Percentiles rank a stretch among this genome's conserved stretches.
Conservation (phyloP, 768 basidiomycete genomes). For the Xerocomus spinulosus region DNA sequence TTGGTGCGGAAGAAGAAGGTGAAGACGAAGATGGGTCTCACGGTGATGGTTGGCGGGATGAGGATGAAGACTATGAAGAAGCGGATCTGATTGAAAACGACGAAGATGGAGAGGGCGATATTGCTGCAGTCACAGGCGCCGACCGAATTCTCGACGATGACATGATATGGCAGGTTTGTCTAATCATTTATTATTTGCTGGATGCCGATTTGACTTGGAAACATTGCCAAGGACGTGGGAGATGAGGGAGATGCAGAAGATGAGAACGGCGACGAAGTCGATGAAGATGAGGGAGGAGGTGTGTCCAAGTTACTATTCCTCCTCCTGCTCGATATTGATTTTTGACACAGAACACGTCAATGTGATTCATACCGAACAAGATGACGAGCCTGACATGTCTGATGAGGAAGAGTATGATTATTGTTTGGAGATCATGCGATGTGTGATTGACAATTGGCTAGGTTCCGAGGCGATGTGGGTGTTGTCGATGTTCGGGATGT, state of each 20-base stretch:
- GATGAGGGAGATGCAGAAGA: constrained; percentile 52
- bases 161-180: constrained; percentile 55
- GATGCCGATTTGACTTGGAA: constrained; percentile 8
- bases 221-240: constrained; percentile 45
- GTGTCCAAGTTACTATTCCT: background rate
- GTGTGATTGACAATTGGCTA: constrained; percentile 21
- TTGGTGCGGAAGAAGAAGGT: constrained; percentile 58
- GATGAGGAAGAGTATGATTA: constrained; percentile 60
- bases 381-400: constrained; percentile 58
- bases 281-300: constrained; percentile 27
- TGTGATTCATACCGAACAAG: constrained; percentile 59
- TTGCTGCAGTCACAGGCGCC: constrained; percentile 49
- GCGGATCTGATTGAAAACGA: constrained; percentile 61
- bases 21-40: constrained; percentile 50
- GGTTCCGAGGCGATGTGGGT: constrained; percentile 39
- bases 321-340: constrained; percentile 8
- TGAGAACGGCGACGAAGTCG: constrained; percentile 59
- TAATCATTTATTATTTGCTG: background rate
- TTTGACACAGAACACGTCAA: constrained; percentile 42
- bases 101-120: constrained; percentile 45
- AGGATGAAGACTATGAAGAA: constrained; percentile 52
- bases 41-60: constrained; percentile 52
- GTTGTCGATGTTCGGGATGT: constrained; percentile 35
- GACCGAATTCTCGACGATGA: constrained; percentile 46
- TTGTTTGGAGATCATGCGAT: background rate